Base-by-base conservation (phyloP, 129 eudicot genomes). In the Flaveria robusta region DNA sequence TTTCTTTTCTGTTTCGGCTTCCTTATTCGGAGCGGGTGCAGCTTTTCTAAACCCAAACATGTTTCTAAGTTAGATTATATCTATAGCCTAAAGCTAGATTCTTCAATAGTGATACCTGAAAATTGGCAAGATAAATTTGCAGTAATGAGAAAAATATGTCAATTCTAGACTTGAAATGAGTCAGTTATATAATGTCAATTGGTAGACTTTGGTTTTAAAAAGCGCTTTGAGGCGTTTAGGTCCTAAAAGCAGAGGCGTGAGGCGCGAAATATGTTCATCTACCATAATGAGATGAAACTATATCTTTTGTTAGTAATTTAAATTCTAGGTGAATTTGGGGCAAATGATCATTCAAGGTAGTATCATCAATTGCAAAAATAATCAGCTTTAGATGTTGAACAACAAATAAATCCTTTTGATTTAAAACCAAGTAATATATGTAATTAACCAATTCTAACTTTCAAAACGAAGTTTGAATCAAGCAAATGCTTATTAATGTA, bases 11-110 rank as follows among this genome's bases (percentile, higher is more conserved):
- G 74, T 55, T 59, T 74, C 85, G 9, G 74, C 16, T 62, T 71
- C 82, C 8, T 65, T 58, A 20, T 3, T 5, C 20, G 85, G 74
- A n/a, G 31, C 19, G 2, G 76, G 68, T 24, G 73, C 74, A 46
- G 82, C 77, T 83, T 83, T 88, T 74, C 56, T 78, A 71, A 87
- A 83, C 42, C 92, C 90, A 52, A 86, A 87, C 92, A 87, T 87
- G 23, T 82, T 85, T 81, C 5, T 23, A 55, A 63, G 54, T 81
- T 79, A 49, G 67, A 76, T 22, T 77, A 20, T 74, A 43, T 39
- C 68, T 77, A 59, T 59, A 70, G 66, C 41, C 82, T 78, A 70
- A 49, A 51, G 13, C 63, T 78, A 70, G 22, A 60, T 70, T 60
- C 52, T 34, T 70, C 68, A 9, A 27, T 43, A 62, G 45, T 66